Evolutionary conservation across 2,329 filamentous ascomycete species (phyloP), one percentile per base, ranked within the genome.

Genomic region (Pestalotiopsis sp.): DNA sequence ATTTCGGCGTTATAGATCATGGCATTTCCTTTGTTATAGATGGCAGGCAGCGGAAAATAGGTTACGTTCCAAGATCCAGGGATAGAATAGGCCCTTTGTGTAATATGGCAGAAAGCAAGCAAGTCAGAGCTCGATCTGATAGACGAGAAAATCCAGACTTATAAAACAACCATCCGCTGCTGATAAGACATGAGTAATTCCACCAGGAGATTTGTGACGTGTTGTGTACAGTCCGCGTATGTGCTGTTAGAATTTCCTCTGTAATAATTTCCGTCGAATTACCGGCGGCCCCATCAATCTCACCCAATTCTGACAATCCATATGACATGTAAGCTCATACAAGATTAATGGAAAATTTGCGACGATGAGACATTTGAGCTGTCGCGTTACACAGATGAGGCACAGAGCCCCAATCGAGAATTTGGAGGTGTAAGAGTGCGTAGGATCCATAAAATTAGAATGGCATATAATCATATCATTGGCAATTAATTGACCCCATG

Each of bases 361-460:
- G 41, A 45, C 12, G 17, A 45, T 17, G 17, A 45, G 41, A 45
- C 17, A 17, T 45, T 45, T 17, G 17, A 45, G 3, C 41, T 45
- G 4, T 45, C 13, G 5, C 41, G 17, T 45, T 45, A 13, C 17
- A 45, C 5, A 45, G 17, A 45, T 17, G 12, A 36, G 31, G 31
- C 31, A 36, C 31, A 36, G 31, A 36, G 31, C 7, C 31, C 31
- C 31, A 36, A 36, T n/a, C 45, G 5, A 52, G 20, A 52, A 17
- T 52, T 20, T 14, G 45, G 14, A 52, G 45, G 14, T 17, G 14
- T 52, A 6, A n/a, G 20, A 20, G 45, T 20, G 14, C 1, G 20
- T 17, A 14, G 45, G 71, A 68, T 12, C 27, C 57, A 62, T 11
- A 23, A 20, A 20, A 58, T 27, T 12, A 58, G n/a, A 58, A 17